phyloP scores from a whole-genome alignment of 805 yeast genomes.

The Lipomyces spencermartinsiae region DNA sequence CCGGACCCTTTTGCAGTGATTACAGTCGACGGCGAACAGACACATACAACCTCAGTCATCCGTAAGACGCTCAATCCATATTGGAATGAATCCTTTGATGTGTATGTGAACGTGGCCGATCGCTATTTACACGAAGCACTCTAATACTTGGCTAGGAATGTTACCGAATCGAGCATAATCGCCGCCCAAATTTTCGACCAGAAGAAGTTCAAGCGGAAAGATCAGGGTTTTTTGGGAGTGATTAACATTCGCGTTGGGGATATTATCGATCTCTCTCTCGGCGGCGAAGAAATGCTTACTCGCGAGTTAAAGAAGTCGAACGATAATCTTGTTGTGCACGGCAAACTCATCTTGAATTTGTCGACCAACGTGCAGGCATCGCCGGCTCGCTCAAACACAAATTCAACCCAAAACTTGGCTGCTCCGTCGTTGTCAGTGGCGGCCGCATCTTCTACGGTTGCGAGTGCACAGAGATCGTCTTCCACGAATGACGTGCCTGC shows the following conservation, averaged over 20 bases:
- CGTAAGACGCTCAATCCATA: conserved; percentile 94
- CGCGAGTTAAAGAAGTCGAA: conserved; percentile 90
- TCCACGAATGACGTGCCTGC: conserved; percentile 4
- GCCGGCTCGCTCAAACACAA: conserved; percentile 21
- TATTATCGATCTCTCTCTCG: conserved; percentile 64
- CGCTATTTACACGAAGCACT: neutral
- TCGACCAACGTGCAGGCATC: conserved; percentile 43
- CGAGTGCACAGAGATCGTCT: conserved; percentile 29
- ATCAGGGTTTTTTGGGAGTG: conserved; percentile 97
- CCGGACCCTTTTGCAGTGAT: conserved; percentile 99
- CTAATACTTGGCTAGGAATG: conserved; percentile 47
- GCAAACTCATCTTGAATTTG: conserved; percentile 73
- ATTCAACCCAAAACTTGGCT: conserved; percentile 20
- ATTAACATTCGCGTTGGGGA: conserved; percentile 91
- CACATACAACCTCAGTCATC: conserved; percentile 91
- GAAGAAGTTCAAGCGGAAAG: conserved; percentile 96
- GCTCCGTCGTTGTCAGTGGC: conserved; percentile 12
- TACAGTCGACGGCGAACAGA: conserved; percentile 97
- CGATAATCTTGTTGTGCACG: conserved; percentile 90
- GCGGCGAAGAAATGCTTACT: conserved; percentile 78
- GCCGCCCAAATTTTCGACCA: conserved; percentile 97
- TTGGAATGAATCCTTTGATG: conserved; percentile 93
- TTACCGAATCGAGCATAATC: conserved; percentile 78
- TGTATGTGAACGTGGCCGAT: conserved; percentile 49
- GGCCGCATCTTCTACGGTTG: conserved; percentile 36